Evolutionary conservation across 352 stramenopile genomes (phyloP), one percentile per base, ranked within the genome.

Genomic region (Saprolegnia parasitica): DNA sequence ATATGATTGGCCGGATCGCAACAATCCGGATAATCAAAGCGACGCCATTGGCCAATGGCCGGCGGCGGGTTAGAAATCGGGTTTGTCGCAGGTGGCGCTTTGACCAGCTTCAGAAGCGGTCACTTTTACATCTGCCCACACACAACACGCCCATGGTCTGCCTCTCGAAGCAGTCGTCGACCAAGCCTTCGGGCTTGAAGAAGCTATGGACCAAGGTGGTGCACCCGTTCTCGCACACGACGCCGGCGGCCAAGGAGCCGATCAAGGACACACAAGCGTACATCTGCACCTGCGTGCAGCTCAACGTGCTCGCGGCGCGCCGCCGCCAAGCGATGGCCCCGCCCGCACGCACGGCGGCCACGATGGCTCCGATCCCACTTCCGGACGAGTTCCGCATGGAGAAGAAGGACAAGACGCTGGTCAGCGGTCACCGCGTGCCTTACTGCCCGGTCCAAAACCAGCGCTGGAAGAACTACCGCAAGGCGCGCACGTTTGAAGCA

Each of bases 381-480:
- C 52, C 52, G 1, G 52, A 60, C 10, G 52, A 60, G 20, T 60
- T 60, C 9, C 52, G 52, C 16, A 15, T 60, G 24, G 52, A 60
- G 20, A 60, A 60, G 35, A 15, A n/a, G 13, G 52, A 60, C 20
- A 60, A 60, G 35, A 60, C 52, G 4, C 35, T 60, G 13, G 52
- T 60, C 13, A 60, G 52, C 11, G 52, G 52, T 1, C 52, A 60
- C n/a, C 24, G 20, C 11, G 52, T 60, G 24, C 52, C 52, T 9
- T 60, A 60, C 20, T 60, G 52, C 52, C 52, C 52, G 11, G 10
- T 60, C 16, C 52, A 60, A 11, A 60, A 60, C 35, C 11, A 60
- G 35, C 52, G 52, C 24, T 60, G 52, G 52, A 60, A 60, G n/a
- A n/a, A 9, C 24, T 60, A 60, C 35, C 52, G 52, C 24, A 60